phyloP scores from a whole-genome alignment of 2,329 filamentous ascomycete genomes.

The Setomelanomma holmii region DNA sequence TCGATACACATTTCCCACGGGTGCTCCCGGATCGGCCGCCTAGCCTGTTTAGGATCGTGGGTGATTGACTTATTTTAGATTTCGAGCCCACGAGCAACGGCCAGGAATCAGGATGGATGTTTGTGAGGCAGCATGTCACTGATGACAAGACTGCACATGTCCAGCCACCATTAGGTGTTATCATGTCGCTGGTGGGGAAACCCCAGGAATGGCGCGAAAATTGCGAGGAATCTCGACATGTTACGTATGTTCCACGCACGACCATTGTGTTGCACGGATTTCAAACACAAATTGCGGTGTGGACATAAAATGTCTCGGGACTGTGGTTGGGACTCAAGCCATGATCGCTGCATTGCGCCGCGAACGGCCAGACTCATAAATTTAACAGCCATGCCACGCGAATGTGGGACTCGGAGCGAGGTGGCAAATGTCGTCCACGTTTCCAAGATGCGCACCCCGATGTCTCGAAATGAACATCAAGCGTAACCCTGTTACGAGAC shows the following conservation, averaged over 20 bases:
- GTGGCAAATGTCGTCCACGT: conserved; percentile 27
- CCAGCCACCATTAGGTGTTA: too few relatives aligned
- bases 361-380: conserved; percentile 5
- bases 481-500: conserved; percentile 37
- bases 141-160: not conserved
- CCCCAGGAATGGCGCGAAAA: not conserved
- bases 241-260: not conserved
- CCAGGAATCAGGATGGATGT: not conserved
- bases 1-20: conserved; percentile 24
- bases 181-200: not conserved
- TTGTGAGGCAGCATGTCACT: not conserved
- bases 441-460: conserved; percentile 3
- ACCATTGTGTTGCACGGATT: not conserved
- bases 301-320: not conserved
- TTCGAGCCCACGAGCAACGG: not conserved
- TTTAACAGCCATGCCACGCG: conserved; percentile 31
- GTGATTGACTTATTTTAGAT: not conserved
- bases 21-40: conserved; percentile 25
- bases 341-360: conserved; percentile 25
- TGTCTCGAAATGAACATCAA: not conserved
- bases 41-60: conserved; percentile 19
- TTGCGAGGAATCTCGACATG: not conserved
- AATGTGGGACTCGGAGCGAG: conserved; percentile 17
- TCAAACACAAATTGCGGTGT: not conserved
- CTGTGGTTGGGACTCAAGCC: conserved; percentile 5